Evolutionary conservation across 139 green algal species (phyloP), one percentile per base, ranked within the genome.

Genomic region (Coelastrella sp.): DNA sequence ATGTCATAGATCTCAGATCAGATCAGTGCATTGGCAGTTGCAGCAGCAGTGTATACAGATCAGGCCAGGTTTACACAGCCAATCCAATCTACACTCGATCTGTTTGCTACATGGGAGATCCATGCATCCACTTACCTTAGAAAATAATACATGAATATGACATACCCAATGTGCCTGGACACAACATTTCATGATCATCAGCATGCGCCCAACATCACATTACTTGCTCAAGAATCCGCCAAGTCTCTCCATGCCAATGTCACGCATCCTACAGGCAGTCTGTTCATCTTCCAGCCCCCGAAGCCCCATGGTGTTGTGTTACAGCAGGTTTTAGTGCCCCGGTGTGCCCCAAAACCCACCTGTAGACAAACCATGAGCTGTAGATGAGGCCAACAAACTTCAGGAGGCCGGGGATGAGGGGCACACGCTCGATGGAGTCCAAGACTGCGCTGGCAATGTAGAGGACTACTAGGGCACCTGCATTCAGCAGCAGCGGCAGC

Each of bases 301-400:
- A 47, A 47, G 32, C 32, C 32, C 32, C 32, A 47, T 47, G 32
- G 32, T 47, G 32, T 47, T 47, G 32, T 47, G 32, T 47, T 47
- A 47, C 32, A 47, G 22, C 32, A 54, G 56, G 54, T 17, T 71
- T 71, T 10, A 32, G 3, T 76, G 68, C 5, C 68, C 68, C 17
- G 17, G 17, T 47, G 32, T 47, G 32, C 32, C 32, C 32, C 68
- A 76, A 23, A 23, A 20, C 80, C 19, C 81, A 87, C 83, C 83
- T 80, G 66, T 57, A 88, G 54, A 80, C 56, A 61, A 88, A 80
- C 83, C 83, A 88, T 16, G 83, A 56, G 66, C 8, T 73, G 68
- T 71, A 88, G 66, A 23, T 19, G 10, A 88, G 61, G 47, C 83
- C 83, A 2, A 88, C 83, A 5, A 88, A 73, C 83, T 88, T 80